phyloP scores from a whole-genome alignment of 169 alveolate species.

The Plasmodium berghei region DNA sequence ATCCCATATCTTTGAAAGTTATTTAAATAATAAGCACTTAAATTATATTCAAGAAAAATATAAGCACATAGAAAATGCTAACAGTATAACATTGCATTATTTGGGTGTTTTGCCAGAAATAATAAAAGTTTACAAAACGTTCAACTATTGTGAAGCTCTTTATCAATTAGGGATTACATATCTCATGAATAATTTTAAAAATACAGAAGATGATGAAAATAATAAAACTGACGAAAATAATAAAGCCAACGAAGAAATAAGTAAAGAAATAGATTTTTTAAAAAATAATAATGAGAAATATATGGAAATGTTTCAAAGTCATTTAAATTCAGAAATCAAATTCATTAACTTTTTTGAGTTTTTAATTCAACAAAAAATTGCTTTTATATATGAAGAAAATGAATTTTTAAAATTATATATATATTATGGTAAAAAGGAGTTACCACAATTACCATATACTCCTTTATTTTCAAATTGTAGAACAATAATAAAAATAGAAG shows the following conservation, averaged over 20 bases:
- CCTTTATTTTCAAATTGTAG: conserved; percentile 51
- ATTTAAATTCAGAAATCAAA: conserved; percentile 42
- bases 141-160: conserved; percentile 41
- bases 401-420: conserved; percentile 56
- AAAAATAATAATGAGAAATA: conserved; percentile 37
- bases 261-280: conserved; percentile 17
- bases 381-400: conserved; percentile 35
- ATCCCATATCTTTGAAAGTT: conserved; percentile 60
- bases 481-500: conserved; percentile 66
- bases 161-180: conserved; percentile 38
- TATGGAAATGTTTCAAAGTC: conserved; percentile 47
- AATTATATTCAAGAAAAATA: neutral
- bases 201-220: neutral
- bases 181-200: neutral
- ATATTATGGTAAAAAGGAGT: conserved; percentile 43
- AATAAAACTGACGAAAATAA: neutral
- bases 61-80: neutral
- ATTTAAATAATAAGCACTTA: conserved; percentile 9
- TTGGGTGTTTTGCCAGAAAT: conserved; percentile 60
- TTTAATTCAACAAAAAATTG: conserved; percentile 22
- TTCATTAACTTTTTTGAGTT: conserved; percentile 59
- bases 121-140: conserved; percentile 57
- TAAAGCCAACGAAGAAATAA: conserved; percentile 7
- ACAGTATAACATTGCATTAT: conserved; percentile 17
- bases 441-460: conserved; percentile 42